phyloP scores from a whole-genome alignment of 352 stramenopile species.

The Phytophthora tentaculata region DNA sequence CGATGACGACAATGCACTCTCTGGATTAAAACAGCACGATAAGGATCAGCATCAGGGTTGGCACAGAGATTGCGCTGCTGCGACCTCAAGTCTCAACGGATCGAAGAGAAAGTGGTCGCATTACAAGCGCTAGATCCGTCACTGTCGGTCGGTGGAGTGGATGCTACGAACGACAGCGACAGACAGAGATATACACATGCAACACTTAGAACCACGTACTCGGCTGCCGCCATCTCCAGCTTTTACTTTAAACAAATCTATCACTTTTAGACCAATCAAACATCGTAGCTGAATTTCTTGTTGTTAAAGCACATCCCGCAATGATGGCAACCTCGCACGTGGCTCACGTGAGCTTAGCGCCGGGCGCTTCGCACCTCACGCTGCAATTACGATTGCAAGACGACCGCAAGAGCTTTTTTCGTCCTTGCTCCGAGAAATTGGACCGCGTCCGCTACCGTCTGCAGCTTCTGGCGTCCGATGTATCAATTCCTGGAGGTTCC shows the following conservation, averaged over 20 bases:
- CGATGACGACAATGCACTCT: constrained; percentile 68
- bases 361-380: constrained; percentile 54
- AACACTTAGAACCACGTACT: constrained; percentile 14
- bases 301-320: no score
- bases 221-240: constrained; percentile 25
- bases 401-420: constrained; percentile 63
- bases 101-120: no score
- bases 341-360: constrained; percentile 53
- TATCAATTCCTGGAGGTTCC: background rate
- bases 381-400: constrained; percentile 54
- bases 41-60: no score
- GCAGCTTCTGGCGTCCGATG: constrained; percentile 50
- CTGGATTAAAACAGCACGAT: constrained; percentile 19
- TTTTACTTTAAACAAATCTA: no score
- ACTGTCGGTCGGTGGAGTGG: background rate
- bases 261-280: no score
- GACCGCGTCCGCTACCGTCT: constrained; percentile 68
- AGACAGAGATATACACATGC: constrained; percentile 3
- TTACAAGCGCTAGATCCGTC: background rate
- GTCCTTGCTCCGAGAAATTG: constrained; percentile 45
- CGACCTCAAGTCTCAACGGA: constrained; percentile 10
- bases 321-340: constrained; percentile 32
- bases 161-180: background rate
- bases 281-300: no score
- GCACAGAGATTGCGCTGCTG: background rate